A percentile compares a stretch with the other conserved stretches of the same genome.
Conservation (phyloP, 2,329 filamentous ascomycete genomes). For the Trichoderma atroviride region DNA sequence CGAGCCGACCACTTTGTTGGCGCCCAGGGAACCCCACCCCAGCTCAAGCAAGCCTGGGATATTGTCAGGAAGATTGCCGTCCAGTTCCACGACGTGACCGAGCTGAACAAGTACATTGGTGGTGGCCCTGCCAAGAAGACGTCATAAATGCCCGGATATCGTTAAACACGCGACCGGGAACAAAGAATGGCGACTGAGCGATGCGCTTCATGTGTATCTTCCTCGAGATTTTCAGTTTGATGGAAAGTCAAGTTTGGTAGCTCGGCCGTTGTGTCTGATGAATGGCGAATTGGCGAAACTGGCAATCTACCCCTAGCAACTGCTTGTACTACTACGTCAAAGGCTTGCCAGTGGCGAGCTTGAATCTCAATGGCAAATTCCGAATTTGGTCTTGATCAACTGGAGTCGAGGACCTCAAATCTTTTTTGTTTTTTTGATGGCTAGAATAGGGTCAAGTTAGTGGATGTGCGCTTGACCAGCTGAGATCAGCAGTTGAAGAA, state of each 20-base stretch:
- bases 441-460: not conserved
- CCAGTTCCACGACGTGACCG: conserved; percentile 78
- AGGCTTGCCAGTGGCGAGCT: not conserved
- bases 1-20: conserved; percentile 80
- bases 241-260: not conserved
- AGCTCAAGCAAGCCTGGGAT: conserved; percentile 78
- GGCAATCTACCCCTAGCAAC: not conserved
- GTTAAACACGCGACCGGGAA: not conserved
- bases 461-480: not conserved
- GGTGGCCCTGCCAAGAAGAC: conserved; percentile 55
- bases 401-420: not conserved
- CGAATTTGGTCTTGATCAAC: not conserved
- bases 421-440: not conserved
- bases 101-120: conserved; percentile 72
- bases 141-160: conserved; percentile 37
- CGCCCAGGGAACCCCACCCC: conserved; percentile 83
- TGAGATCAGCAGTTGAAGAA: not conserved
- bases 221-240: not conserved
- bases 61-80: conserved; percentile 71
- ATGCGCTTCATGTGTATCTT: not conserved
- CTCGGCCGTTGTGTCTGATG: not conserved
- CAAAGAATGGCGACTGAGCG: not conserved
- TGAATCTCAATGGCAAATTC: not conserved
- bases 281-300: not conserved
- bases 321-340: not conserved